Conservation (phyloP, 495 filamentous ascomycete genomes). For the Aspergillus cavernicola region DNA sequence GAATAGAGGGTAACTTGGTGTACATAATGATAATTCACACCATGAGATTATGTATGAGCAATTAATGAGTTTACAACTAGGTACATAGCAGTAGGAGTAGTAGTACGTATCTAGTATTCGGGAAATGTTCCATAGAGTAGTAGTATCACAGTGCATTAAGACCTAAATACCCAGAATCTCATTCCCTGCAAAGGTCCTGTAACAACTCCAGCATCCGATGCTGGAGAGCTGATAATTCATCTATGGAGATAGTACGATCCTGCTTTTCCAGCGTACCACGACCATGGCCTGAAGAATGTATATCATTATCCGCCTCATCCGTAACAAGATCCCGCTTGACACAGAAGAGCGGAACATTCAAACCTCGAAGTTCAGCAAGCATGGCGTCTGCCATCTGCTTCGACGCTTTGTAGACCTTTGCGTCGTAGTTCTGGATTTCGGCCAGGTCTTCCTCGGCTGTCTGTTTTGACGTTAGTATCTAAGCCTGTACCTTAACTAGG, state of each 20-base stretch:
- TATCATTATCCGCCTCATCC: slow-evolving; percentile 4
- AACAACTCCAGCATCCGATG: slow-evolving; percentile 59
- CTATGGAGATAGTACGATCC: slow-evolving; percentile 26
- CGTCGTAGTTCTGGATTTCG: slow-evolving; percentile 56
- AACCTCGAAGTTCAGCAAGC: slow-evolving; percentile 47
- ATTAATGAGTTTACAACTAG: no score
- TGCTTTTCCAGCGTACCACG: not conserved
- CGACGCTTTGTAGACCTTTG: slow-evolving; percentile 58
- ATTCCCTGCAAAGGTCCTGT: slow-evolving; percentile 57
- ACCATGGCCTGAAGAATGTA: not conserved
- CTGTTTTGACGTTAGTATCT: slow-evolving; percentile 18
- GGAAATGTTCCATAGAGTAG: no score
- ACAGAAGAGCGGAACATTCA: slow-evolving; percentile 67
- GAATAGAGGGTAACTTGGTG: slow-evolving; percentile 19
- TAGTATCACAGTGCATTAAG: no score
- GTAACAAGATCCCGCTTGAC: slow-evolving; percentile 40
- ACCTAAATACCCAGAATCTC: not conserved
- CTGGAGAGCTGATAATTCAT: slow-evolving; percentile 51
- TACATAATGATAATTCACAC: slow-evolving; percentile 25
- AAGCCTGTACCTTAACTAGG: not conserved
- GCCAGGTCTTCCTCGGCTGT: slow-evolving; percentile 44
- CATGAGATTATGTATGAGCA: not conserved
- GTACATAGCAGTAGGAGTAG: no score
- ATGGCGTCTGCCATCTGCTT: slow-evolving; percentile 57
- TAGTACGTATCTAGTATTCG: no score